phyloP scores from a whole-genome alignment of 2,329 filamentous ascomycete species.

The Cyclaneusma minus region DNA sequence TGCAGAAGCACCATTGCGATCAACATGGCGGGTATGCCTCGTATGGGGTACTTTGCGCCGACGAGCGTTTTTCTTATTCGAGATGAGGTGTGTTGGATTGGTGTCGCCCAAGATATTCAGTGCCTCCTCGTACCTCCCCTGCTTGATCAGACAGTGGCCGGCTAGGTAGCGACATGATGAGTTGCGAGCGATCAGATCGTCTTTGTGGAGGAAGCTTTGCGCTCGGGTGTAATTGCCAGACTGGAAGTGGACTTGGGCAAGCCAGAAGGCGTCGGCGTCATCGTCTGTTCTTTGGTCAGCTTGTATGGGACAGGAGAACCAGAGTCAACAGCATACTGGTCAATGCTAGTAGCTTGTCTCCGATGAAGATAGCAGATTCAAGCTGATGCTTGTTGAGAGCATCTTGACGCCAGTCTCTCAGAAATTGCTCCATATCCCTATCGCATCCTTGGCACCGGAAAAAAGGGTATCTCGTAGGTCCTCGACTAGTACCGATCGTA shows the following conservation, averaged over 20 bases:
- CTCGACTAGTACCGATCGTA: too few species aligned
- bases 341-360: conserved; percentile 88
- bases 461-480: too few species aligned
- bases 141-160: conserved; percentile 87
- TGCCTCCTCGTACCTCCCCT: conserved; percentile 79
- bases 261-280: conserved; percentile 89
- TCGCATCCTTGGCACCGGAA: too few species aligned
- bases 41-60: conserved; percentile 58
- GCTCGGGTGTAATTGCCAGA: conserved; percentile 91
- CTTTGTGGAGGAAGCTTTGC: conserved; percentile 68
- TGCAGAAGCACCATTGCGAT: conserved; percentile 18
- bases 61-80: conserved; percentile 42
- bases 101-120: conserved; percentile 76
- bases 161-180: conserved; percentile 84
- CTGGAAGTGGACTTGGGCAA: conserved; percentile 95
- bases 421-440: conserved; percentile 86
- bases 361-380: conserved; percentile 91
- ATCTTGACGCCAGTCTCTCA: conserved; percentile 90
- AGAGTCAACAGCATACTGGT: conserved; percentile 47
- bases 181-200: conserved; percentile 68
- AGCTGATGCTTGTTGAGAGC: conserved; percentile 92
- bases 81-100: conserved; percentile 80
- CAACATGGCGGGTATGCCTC: conserved; percentile 7
- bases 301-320: conserved; percentile 1
- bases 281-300: conserved; percentile 44